A percentile compares a stretch with the other conserved stretches of the same genome.
phyloP scores from a whole-genome alignment of 768 basidiomycete species.

The Russula ochroleuca region DNA sequence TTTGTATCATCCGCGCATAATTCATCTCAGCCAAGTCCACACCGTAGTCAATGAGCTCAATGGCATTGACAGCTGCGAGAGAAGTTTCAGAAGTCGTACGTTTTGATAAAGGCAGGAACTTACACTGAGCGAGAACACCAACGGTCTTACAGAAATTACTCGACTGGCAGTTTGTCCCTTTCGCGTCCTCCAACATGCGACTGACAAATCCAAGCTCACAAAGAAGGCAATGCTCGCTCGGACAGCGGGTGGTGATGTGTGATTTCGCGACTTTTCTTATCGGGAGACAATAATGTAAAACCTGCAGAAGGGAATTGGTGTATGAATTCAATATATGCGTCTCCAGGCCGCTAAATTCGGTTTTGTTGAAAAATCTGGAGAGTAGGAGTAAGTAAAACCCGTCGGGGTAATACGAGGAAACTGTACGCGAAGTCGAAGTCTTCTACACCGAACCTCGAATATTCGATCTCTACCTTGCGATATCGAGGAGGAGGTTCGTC shows the following conservation, averaged over 20 bases:
- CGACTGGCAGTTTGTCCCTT: slow-evolving; percentile 90
- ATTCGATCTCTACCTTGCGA: slow-evolving; percentile 93
- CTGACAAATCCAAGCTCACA: slow-evolving; percentile 95
- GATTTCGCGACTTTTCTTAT: slow-evolving; percentile 82
- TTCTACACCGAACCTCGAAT: slow-evolving; percentile 97
- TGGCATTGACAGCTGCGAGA: slow-evolving; percentile 58
- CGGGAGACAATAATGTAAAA: slow-evolving; percentile 79
- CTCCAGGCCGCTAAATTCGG: slow-evolving; percentile 85
- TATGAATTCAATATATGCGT: slow-evolving; percentile 98
- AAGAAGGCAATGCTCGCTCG: slow-evolving; percentile 85
- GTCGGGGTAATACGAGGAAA: neutral
- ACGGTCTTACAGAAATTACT: slow-evolving; percentile 97
- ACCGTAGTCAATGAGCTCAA: slow-evolving; percentile 87
- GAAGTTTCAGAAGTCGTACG: slow-evolving; percentile 23
- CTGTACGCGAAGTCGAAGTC: slow-evolving; percentile 94
- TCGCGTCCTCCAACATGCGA: slow-evolving; percentile 93
- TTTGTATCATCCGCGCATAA: slow-evolving; percentile 87
- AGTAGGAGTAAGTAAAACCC: neutral
- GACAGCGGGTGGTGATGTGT: slow-evolving; percentile 86
- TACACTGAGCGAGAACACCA: slow-evolving; percentile 82
- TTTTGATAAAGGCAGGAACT: slow-evolving; percentile 14
- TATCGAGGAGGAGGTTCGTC: slow-evolving; percentile 76
- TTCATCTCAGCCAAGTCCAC: slow-evolving; percentile 67
- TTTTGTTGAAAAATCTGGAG: slow-evolving; percentile 78
- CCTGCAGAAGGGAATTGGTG: slow-evolving; percentile 85